A percentile compares a stretch with the other conserved stretches of the same genome.
phyloP scores from a whole-genome alignment of 2,329 filamentous ascomycete genomes.

The Chaetomiaceae sp. region DNA sequence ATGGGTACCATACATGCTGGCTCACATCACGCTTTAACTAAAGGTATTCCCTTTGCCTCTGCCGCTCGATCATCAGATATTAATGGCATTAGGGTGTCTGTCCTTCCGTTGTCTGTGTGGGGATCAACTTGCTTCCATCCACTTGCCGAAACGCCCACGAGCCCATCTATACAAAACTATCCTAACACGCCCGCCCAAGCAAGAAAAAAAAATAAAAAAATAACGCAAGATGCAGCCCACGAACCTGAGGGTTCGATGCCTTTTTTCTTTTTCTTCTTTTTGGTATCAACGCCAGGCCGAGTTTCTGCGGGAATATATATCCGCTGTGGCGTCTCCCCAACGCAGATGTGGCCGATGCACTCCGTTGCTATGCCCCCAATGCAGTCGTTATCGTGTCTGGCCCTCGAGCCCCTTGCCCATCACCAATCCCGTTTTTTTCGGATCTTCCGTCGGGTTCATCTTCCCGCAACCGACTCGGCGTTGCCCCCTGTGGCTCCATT shows the following conservation, averaged over 20 bases:
- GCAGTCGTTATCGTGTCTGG: slow-evolving; percentile 5
- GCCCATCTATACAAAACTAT: slow-evolving; percentile 10
- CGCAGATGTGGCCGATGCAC: background rate
- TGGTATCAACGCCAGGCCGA: slow-evolving; percentile 8
- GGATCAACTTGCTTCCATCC: background rate
- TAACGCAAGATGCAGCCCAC: too few species aligned
- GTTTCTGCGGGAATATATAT: background rate
- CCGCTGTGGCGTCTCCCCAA: background rate
- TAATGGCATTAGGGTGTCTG: background rate
- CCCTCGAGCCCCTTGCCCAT: background rate
- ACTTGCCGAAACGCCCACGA: background rate
- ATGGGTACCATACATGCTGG: too few species aligned
- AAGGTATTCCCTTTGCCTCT: background rate
- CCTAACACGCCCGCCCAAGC: background rate
- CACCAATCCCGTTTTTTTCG: background rate
- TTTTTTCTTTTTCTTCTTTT: too few species aligned
- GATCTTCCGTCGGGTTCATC: slow-evolving; percentile 8
- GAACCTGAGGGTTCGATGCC: too few species aligned
- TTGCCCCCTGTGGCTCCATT: slow-evolving; percentile 7
- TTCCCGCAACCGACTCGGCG: slow-evolving; percentile 18
- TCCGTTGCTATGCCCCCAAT: slow-evolving; percentile 8
- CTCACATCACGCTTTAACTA: too few species aligned
- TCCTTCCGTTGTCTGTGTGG: background rate
- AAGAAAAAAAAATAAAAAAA: too few species aligned
- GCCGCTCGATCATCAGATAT: background rate